Conservation (phyloP, 768 basidiomycete species). For the Calocybe indica region DNA sequence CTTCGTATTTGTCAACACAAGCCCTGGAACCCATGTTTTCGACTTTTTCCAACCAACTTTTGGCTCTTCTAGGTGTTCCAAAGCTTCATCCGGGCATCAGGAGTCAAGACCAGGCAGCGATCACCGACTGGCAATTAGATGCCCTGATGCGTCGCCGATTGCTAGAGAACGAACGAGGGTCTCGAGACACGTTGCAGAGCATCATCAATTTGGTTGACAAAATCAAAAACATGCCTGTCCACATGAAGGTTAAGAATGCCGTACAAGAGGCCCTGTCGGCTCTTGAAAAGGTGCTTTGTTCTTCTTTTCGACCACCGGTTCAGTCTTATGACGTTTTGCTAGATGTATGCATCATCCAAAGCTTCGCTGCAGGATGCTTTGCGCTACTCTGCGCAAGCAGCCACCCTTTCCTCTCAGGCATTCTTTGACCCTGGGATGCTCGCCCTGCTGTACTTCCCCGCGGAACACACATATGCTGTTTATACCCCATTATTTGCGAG, state of each 20-base stretch:
- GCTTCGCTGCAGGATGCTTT: slow-evolving; percentile 42
- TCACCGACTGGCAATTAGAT: slow-evolving; percentile 71
- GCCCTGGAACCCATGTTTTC: slow-evolving; percentile 51
- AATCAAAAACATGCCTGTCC: slow-evolving; percentile 91
- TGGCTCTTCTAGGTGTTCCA: slow-evolving; percentile 78
- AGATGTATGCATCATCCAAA: slow-evolving; percentile 34
- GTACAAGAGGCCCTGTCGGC: slow-evolving; percentile 65
- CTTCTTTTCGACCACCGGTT: not conserved
- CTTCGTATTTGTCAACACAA: slow-evolving; percentile 31
- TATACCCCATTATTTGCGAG: slow-evolving; percentile 95
- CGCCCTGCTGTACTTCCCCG: slow-evolving; percentile 92
- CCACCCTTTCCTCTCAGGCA: slow-evolving; percentile 69
- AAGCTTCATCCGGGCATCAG: slow-evolving; percentile 44
- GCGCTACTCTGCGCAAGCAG: slow-evolving; percentile 54
- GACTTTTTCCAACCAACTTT: slow-evolving; percentile 67
- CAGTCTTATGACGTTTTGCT: not conserved
- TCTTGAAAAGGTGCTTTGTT: slow-evolving; percentile 60
- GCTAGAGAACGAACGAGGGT: slow-evolving; percentile 59
- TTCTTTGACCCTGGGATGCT: slow-evolving; percentile 98
- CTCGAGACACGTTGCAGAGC: slow-evolving; percentile 71
- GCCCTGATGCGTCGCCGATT: slow-evolving; percentile 67
- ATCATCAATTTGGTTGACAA: slow-evolving; percentile 81
- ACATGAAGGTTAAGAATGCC: slow-evolving; percentile 66
- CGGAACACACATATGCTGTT: slow-evolving; percentile 96
- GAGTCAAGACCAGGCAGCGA: slow-evolving; percentile 1